A percentile compares a stretch with the other conserved stretches of the same genome.
phyloP scores from a whole-genome alignment of 225 moss, liverwort and hornwort species.

The Anthoceros angustus region DNA sequence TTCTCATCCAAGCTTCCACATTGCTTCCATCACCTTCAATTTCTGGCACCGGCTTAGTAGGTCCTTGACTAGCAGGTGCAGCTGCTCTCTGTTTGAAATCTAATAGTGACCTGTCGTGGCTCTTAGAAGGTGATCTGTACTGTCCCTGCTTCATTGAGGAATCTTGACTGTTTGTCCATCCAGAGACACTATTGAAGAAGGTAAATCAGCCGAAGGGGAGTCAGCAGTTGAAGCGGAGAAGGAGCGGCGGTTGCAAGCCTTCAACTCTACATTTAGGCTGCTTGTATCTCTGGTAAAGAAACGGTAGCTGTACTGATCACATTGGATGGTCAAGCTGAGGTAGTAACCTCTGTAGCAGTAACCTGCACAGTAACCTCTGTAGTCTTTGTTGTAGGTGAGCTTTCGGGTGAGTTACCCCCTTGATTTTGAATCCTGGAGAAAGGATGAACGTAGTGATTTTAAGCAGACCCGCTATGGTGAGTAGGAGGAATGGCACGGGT shows the following conservation, averaged over 20 bases:
- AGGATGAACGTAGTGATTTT: conserved; percentile 70
- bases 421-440: conserved; percentile 71
- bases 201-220: conserved; percentile 26
- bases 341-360: too few relatives aligned
- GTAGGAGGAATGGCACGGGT: neutral
- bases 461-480: conserved; percentile 66
- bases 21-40: conserved; percentile 68
- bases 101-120: neutral
- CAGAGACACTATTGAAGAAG: conserved; percentile 8
- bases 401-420: conserved; percentile 67
- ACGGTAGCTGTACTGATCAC: neutral
- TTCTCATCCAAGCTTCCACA: conserved; percentile 69
- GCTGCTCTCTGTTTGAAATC: neutral
- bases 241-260: conserved; percentile 45
- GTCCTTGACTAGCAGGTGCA: conserved; percentile 38
- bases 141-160: neutral
- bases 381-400: conserved; percentile 42
- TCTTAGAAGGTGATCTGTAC: neutral
- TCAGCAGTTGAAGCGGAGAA: conserved; percentile 44
- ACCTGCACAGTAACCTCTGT: too few relatives aligned
- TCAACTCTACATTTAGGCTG: conserved; percentile 55
- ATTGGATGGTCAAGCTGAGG: too few relatives aligned
- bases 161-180: neutral
- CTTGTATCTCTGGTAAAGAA: conserved; percentile 43
- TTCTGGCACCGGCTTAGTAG: conserved; percentile 73